Conservation (phyloP, 352 stramenopile genomes). For the Globisporangium sylvaticum region DNA sequence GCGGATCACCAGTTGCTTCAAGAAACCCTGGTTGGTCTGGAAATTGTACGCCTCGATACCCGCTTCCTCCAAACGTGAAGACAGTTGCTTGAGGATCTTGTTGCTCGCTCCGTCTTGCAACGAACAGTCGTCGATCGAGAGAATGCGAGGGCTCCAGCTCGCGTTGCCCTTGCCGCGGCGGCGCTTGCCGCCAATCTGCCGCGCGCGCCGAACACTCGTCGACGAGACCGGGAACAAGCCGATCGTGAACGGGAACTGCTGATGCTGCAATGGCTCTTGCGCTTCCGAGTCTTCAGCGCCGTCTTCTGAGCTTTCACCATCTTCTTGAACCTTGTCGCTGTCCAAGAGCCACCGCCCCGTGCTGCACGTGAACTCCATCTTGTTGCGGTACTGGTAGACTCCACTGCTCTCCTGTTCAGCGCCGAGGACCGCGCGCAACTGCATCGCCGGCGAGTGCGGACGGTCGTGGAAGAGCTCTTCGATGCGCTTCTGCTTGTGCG, state of each 20-base stretch:
- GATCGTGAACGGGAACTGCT: constrained; percentile 46
- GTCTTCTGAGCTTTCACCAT: background rate
- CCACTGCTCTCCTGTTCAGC: constrained; percentile 4
- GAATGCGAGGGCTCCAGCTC: constrained; percentile 58
- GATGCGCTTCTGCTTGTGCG: constrained; percentile 62
- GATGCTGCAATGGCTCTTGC: background rate
- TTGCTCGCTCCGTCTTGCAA: constrained; percentile 49
- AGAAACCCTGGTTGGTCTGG: constrained; percentile 44
- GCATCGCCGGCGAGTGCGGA: constrained; percentile 26
- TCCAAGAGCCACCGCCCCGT: constrained; percentile 63
- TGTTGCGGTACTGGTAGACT: constrained; percentile 69
- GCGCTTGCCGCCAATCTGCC: constrained; percentile 31
- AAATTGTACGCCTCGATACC: constrained; percentile 58
- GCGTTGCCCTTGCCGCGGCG: constrained; percentile 24
- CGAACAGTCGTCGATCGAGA: constrained; percentile 59
- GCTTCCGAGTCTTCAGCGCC: background rate
- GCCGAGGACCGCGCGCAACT: constrained; percentile 41
- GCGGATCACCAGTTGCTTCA: constrained; percentile 70
- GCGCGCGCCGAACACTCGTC: constrained; percentile 37
- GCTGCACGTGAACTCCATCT: constrained; percentile 84
- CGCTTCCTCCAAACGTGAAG: constrained; percentile 22
- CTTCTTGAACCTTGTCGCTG: constrained; percentile 26
- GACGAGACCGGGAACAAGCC: constrained; percentile 63
- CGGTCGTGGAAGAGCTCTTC: constrained; percentile 28
- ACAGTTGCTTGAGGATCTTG: constrained; percentile 33